Conservation (phyloP, 108 stramenopile genomes). For the Aurantiochytrium sp. region DNA sequence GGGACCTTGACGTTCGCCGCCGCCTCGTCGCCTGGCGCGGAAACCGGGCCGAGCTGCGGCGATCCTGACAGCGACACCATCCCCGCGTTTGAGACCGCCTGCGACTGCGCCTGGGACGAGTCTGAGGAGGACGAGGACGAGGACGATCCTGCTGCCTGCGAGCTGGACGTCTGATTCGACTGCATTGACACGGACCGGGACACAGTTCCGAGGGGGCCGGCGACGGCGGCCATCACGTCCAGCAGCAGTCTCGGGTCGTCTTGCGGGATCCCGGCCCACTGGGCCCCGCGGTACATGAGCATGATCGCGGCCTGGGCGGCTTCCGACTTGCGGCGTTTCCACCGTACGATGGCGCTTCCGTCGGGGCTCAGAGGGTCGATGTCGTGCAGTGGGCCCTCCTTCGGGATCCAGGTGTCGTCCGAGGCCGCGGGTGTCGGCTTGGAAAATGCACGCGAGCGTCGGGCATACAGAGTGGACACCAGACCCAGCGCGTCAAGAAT, state of each 20-base stretch:
- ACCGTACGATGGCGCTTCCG: neutral
- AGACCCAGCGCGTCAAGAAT: neutral
- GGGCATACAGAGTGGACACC: neutral
- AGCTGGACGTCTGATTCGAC: neutral
- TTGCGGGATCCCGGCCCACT: neutral
- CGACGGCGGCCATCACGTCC: neutral
- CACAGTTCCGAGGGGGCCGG: neutral
- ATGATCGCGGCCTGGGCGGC: neutral
- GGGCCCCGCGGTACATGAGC: neutral
- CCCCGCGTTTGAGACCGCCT: too few relatives aligned
- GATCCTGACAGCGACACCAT: too few relatives aligned
- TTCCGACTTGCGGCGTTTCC: slow-evolving; percentile 14
- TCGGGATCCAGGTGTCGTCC: neutral
- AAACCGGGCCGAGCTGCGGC: too few relatives aligned
- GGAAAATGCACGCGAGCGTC: neutral
- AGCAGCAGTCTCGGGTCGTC: neutral
- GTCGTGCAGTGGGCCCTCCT: neutral
- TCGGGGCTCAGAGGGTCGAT: slow-evolving; percentile 4
- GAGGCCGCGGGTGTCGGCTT: neutral
- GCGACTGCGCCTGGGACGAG: too few relatives aligned
- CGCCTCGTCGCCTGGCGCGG: too few relatives aligned
- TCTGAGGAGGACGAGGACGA: too few relatives aligned
- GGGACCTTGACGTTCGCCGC: neutral
- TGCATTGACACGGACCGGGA: neutral
- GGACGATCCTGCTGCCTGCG: too few relatives aligned